These are phyloP conservation scores for Penicillium roqueforti DNA, from an alignment of 495 filamentous ascomycete genomes.

Conservation along the genomic window DNA sequence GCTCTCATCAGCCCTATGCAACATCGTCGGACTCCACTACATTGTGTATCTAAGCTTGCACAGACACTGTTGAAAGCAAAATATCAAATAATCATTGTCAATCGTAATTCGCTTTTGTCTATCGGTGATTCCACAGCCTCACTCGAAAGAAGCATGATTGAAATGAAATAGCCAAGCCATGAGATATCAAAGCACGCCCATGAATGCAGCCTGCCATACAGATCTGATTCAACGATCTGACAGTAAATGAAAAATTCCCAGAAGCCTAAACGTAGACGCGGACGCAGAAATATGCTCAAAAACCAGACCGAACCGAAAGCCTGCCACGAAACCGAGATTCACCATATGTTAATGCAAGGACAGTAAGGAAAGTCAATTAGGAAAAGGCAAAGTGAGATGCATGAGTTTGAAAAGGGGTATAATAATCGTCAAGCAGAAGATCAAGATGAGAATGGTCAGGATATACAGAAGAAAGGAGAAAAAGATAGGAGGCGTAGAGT, in stretches of 20 bases:
- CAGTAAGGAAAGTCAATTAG: constrained; percentile 8
- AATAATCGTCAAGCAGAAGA: constrained; percentile 27
- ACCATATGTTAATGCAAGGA: constrained; percentile 11
- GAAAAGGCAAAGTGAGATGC: constrained; percentile 5
- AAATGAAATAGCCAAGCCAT: background rate
- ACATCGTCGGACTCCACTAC: too few species aligned
- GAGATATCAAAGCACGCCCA: background rate
- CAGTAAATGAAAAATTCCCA: background rate
- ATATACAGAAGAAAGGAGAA: constrained; percentile 18
- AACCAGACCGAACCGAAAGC: constrained; percentile 8
- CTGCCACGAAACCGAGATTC: constrained; percentile 5
- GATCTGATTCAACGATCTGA: background rate
- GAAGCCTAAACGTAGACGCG: background rate
- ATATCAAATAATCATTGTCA: constrained; percentile 5
- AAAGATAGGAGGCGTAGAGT: background rate
- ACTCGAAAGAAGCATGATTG: background rate
- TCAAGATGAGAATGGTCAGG: constrained; percentile 15
- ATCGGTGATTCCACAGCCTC: background rate
- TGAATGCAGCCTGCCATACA: background rate
- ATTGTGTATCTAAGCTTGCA: too few species aligned
- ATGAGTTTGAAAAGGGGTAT: constrained; percentile 22
- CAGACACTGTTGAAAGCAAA: background rate
- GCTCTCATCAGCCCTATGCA: background rate
- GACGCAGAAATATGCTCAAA: constrained; percentile 1
- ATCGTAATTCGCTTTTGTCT: constrained; percentile 13